Evolutionary conservation across 306 rosid genomes (phyloP).

Genomic region (Crataegus laevigata): DNA sequence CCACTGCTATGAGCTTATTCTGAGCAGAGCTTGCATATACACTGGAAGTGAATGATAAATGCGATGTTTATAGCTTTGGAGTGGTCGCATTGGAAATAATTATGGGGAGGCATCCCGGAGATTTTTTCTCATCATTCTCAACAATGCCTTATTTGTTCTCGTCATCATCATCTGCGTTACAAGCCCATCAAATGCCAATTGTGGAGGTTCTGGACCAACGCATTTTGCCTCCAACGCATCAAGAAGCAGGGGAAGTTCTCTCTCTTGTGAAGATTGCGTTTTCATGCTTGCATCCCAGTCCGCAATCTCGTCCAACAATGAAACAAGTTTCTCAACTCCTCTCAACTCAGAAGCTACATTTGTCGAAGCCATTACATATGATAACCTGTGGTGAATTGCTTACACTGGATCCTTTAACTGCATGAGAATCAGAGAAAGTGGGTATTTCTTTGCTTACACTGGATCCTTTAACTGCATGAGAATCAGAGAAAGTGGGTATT

Average conservation of each 20-base stretch:
- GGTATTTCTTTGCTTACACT: too few species aligned
- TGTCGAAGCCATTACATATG: not conserved
- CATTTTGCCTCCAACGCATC: not conserved
- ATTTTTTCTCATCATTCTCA: not conserved
- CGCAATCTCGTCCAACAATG: constrained; percentile 5
- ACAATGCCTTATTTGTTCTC: not conserved
- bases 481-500: too few species aligned
- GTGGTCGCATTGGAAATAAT: constrained; percentile 11
- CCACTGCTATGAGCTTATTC: not conserved
- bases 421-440: not conserved
- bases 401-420: not conserved
- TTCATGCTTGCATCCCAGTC: not conserved
- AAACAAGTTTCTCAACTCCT: constrained; percentile 1
- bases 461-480: too few species aligned
- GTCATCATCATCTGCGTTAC: not conserved
- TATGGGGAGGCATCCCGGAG: constrained; percentile 3
- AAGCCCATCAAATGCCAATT: not conserved
- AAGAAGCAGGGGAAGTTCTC: not conserved
- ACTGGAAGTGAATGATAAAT: constrained; percentile 1
- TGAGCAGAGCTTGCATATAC: constrained; percentile 15
- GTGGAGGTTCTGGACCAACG: constrained; percentile 4
- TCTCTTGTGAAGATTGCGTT: not conserved
- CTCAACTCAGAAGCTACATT: not conserved
- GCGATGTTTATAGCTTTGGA: constrained; percentile 10
- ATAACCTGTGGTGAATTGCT: not conserved